Percentiles rank a stretch among this genome's conserved stretches.
phyloP scores from a whole-genome alignment of 345 rosid genomes.

The Sisymbrium irio region DNA sequence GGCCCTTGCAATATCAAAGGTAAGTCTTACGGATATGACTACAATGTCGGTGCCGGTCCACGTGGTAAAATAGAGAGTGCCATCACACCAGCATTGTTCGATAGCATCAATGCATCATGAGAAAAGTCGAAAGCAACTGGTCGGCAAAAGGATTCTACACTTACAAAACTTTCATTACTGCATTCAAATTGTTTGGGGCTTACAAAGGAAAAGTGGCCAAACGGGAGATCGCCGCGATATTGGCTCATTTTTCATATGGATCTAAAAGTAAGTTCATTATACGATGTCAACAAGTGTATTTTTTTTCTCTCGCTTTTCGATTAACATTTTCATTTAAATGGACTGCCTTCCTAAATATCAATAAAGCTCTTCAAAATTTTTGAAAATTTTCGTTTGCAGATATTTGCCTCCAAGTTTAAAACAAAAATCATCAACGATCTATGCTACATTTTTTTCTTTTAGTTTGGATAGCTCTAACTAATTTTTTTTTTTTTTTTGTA shows the following conservation, averaged over 20 bases:
- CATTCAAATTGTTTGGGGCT: slow-evolving; percentile 24
- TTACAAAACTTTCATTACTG: slow-evolving; percentile 30
- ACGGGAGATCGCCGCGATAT: slow-evolving; percentile 52
- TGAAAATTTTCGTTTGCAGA: too few species aligned
- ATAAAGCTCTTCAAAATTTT: too few species aligned
- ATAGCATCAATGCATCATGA: slow-evolving; percentile 46
- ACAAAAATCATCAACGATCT: too few species aligned
- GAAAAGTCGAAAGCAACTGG: slow-evolving; percentile 37
- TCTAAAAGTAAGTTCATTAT: slow-evolving; percentile 41
- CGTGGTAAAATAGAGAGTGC: slow-evolving; percentile 36
- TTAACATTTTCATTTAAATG: too few species aligned
- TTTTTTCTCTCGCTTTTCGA: too few species aligned
- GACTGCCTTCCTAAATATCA: too few species aligned
- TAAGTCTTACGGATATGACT: too few species aligned
- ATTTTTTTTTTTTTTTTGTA: too few species aligned
- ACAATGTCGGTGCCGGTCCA: not conserved
- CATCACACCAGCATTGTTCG: slow-evolving; percentile 41
- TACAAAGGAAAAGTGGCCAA: slow-evolving; percentile 44
- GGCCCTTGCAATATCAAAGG: not conserved
- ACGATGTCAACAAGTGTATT: too few species aligned
- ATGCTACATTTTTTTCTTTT: too few species aligned
- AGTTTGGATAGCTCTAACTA: too few species aligned
- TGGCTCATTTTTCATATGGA: slow-evolving; percentile 47
- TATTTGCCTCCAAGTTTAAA: too few species aligned
- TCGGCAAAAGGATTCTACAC: slow-evolving; percentile 48